A percentile compares a stretch with the other conserved stretches of the same genome.
phyloP scores from a whole-genome alignment of 768 basidiomycete species.

The Flagelloscypha sp. region DNA sequence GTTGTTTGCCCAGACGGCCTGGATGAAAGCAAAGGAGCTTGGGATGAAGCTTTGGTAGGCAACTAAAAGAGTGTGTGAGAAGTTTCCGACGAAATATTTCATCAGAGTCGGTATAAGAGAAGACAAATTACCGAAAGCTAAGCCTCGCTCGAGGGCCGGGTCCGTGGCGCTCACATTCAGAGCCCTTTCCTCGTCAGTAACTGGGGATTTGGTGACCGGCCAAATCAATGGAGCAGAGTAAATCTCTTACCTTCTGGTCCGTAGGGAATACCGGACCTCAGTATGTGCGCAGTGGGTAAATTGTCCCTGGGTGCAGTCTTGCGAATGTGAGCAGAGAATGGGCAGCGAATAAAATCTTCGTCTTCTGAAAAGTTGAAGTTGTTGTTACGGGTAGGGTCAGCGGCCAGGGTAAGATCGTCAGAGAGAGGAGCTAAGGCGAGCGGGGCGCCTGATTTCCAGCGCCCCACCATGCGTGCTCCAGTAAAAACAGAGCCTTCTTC shows the following conservation, averaged over 20 bases:
- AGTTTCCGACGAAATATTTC: no score
- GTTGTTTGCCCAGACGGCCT: constrained; percentile 11
- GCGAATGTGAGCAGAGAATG: constrained; percentile 23
- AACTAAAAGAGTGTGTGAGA: constrained; percentile 3
- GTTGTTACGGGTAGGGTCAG: constrained; percentile 17
- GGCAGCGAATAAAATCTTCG: constrained; percentile 16
- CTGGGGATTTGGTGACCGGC: no score
- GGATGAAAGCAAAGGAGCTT: constrained; percentile 13
- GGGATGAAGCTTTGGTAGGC: constrained; percentile 10
- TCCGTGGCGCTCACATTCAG: constrained; percentile 6
- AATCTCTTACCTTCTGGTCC: constrained; percentile 26
- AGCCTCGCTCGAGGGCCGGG: constrained; percentile 10
- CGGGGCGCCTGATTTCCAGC: constrained; percentile 24
- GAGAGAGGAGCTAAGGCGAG: constrained; percentile 18
- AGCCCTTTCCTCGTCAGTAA: no score
- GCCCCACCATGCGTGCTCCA: constrained; percentile 24
- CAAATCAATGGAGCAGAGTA: no score
- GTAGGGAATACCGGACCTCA: constrained; percentile 27
- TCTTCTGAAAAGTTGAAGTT: constrained; percentile 22
- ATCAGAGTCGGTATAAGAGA: no score
- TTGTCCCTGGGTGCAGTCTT: constrained; percentile 21
- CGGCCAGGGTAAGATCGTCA: constrained; percentile 16
- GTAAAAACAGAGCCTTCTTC: constrained; percentile 16
- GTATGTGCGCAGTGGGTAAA: constrained; percentile 16
- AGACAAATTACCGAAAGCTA: constrained; percentile 11